Conservation (phyloP, 106 monocot species). For the Hemerocallis citrina region DNA sequence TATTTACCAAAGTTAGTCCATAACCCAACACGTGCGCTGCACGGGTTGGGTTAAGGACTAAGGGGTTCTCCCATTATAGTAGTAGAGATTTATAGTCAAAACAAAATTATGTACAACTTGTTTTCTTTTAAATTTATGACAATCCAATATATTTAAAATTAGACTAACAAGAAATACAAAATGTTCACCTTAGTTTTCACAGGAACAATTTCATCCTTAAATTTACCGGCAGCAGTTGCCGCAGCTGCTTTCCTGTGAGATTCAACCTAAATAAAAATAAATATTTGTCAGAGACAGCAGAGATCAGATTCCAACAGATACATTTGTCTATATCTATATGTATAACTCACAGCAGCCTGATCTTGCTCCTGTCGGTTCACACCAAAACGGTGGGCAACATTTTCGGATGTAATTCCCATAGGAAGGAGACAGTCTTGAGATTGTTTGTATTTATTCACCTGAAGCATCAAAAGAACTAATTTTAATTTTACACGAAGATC, state of each 20-base stretch:
- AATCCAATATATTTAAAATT: too few relatives aligned
- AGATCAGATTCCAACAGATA: background rate
- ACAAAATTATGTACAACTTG: too few relatives aligned
- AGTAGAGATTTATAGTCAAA: too few relatives aligned
- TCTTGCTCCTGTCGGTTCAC: constrained; percentile 81
- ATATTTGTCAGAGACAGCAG: background rate
- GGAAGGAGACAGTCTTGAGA: constrained; percentile 80
- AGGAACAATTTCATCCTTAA: constrained; percentile 51
- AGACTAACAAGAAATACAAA: too few relatives aligned
- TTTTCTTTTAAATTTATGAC: too few relatives aligned
- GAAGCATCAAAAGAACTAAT: background rate
- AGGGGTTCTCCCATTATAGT: too few relatives aligned
- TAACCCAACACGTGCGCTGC: too few relatives aligned
- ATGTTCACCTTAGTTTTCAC: constrained; percentile 41
- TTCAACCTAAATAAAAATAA: constrained; percentile 51
- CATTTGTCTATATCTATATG: background rate
- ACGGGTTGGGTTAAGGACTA: too few relatives aligned
- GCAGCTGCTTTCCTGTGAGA: constrained; percentile 49
- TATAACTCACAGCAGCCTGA: constrained; percentile 73
- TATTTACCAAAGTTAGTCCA: too few relatives aligned
- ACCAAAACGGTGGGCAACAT: constrained; percentile 66
- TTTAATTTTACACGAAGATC: background rate
- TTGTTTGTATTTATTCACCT: constrained; percentile 39
- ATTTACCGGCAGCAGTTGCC: constrained; percentile 33
- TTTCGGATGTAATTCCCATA: constrained; percentile 92